phyloP scores from a whole-genome alignment of 2,329 filamentous ascomycete species.

The Colletotrichum filicis region DNA sequence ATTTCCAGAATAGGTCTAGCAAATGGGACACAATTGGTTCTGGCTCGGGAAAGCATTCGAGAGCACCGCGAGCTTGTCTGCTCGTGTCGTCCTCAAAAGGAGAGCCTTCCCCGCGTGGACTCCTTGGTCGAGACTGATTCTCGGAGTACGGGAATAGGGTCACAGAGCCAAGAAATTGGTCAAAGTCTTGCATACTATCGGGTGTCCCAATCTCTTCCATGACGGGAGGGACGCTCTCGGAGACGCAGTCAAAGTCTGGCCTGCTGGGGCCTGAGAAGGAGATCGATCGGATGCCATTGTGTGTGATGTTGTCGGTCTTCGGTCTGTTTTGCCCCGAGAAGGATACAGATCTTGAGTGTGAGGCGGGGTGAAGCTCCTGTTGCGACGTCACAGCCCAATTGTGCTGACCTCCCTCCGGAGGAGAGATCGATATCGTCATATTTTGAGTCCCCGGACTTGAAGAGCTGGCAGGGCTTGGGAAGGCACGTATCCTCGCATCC shows the following conservation, averaged over 20 bases:
- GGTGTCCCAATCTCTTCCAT: not conserved
- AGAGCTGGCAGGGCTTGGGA: slow-evolving; percentile 15
- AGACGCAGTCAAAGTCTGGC: not conserved
- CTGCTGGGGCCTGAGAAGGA: slow-evolving; percentile 14
- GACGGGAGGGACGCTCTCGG: not conserved
- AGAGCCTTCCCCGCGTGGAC: not conserved
- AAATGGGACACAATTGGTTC: slow-evolving; percentile 29
- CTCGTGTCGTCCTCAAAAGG: not conserved
- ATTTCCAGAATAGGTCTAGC: slow-evolving; percentile 28
- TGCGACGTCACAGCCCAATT: not conserved
- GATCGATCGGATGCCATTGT: not conserved
- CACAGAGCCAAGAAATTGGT: slow-evolving; percentile 3
- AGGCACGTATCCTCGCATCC: not conserved
- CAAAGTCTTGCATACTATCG: not conserved
- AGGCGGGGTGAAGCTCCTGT: not conserved
- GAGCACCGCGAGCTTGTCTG: not conserved
- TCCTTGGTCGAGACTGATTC: not conserved
- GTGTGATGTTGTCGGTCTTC: not conserved
- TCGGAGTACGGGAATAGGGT: slow-evolving; percentile 23
- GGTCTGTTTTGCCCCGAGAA: slow-evolving; percentile 13
- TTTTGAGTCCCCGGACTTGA: not conserved
- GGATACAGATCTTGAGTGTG: slow-evolving; percentile 11
- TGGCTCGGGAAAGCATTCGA: slow-evolving; percentile 18
- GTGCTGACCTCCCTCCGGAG: not conserved
- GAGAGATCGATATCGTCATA: not conserved